These are phyloP conservation scores for Sugiyamaella japonica DNA, from an alignment of 1,139 yeast species.

Conservation along the genomic window DNA sequence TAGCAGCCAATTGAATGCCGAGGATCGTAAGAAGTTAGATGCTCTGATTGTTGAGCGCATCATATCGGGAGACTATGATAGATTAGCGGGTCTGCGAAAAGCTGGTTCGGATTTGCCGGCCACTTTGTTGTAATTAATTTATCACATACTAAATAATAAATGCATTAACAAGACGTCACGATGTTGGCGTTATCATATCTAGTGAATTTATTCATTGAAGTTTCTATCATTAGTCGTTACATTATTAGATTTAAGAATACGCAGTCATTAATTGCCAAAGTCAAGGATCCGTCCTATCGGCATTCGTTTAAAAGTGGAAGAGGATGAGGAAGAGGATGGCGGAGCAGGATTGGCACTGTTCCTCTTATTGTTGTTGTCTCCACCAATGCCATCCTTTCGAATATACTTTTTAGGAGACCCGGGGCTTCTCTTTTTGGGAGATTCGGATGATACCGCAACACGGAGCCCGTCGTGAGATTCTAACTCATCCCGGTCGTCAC, in stretches of 20 bases:
- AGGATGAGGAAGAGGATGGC: not conserved
- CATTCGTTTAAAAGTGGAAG: conserved; percentile 16
- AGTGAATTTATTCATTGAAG: too few relatives aligned
- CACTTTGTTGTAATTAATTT: conserved; percentile 33
- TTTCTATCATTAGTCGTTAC: conserved; percentile 10
- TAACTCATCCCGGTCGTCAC: conserved; percentile 19
- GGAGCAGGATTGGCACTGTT: too few relatives aligned
- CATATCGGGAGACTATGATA: conserved; percentile 82
- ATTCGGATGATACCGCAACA: conserved; percentile 8
- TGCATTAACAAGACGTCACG: conserved; percentile 6
- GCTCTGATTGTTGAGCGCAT: conserved; percentile 80
- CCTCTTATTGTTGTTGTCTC: not conserved
- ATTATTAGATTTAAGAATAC: conserved; percentile 1
- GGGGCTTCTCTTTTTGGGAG: conserved; percentile 11
- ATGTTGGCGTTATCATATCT: too few relatives aligned
- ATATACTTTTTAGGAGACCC: conserved; percentile 25
- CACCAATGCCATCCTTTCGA: conserved; percentile 17
- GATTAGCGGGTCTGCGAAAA: conserved; percentile 67
- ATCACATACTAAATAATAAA: not conserved
- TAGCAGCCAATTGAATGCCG: conserved; percentile 56
- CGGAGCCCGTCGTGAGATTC: conserved; percentile 20
- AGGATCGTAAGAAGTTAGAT: conserved; percentile 68
- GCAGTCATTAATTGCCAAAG: conserved; percentile 16
- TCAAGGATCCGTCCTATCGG: conserved; percentile 25
- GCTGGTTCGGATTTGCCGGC: conserved; percentile 42